These are phyloP conservation scores for Coccinonectria pachysandricola DNA, from an alignment of 2,329 filamentous ascomycete species.

Conservation along the genomic window DNA sequence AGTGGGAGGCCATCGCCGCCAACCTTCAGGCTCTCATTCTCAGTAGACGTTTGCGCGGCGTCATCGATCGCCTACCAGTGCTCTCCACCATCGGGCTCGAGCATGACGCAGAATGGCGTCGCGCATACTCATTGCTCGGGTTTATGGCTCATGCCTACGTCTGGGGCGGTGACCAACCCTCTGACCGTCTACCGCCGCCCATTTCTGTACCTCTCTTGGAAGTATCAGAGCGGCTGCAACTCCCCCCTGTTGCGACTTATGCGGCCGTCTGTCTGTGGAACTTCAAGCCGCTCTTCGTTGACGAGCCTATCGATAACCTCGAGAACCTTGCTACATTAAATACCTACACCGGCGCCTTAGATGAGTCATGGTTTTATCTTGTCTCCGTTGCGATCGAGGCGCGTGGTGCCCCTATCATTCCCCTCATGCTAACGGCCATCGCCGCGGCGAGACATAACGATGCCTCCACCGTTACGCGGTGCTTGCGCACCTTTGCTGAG, in stretches of 20 bases:
- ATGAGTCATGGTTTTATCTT: constrained; percentile 98
- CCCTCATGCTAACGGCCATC: constrained; percentile 82
- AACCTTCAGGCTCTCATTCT: constrained; percentile 84
- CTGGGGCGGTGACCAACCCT: constrained; percentile 81
- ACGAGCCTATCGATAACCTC: constrained; percentile 71
- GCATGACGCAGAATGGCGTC: constrained; percentile 81
- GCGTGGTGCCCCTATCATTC: constrained; percentile 74
- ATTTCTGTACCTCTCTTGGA: constrained; percentile 75
- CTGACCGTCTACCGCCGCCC: constrained; percentile 66
- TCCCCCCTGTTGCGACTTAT: constrained; percentile 90
- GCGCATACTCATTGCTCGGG: constrained; percentile 80
- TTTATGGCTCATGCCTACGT: constrained; percentile 95
- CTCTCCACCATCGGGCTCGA: constrained; percentile 74
- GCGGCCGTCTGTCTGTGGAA: constrained; percentile 92
- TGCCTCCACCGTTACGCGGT: constrained; percentile 59
- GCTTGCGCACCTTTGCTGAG: constrained; percentile 75
- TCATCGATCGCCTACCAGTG: constrained; percentile 72
- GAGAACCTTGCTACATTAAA: constrained; percentile 81
- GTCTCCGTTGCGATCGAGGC: constrained; percentile 94
- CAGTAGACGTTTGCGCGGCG: constrained; percentile 68
- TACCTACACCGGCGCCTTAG: constrained; percentile 87
- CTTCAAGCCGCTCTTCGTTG: constrained; percentile 80
- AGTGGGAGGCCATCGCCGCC: constrained; percentile 79
- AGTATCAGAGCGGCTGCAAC: constrained; percentile 67
- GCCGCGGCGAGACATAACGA: constrained; percentile 65